Conservation (phyloP, 768 basidiomycete species). For the Clathrus columnatus region DNA sequence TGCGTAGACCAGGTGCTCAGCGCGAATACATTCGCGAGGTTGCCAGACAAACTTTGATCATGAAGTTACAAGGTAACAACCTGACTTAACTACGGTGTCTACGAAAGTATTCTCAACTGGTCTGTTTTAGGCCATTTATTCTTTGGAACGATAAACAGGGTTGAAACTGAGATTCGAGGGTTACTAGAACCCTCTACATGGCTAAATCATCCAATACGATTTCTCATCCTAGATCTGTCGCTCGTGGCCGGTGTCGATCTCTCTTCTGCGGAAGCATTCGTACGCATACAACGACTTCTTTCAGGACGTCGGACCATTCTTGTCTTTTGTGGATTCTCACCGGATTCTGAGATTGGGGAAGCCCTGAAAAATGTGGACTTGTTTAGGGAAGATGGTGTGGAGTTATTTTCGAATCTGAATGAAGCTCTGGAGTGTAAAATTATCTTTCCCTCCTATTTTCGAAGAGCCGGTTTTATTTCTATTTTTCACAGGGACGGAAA, state of each 20-base stretch:
- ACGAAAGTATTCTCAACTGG: neutral
- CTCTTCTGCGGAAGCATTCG: conserved; percentile 91
- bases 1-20: conserved; percentile 81
- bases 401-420: conserved; percentile 72
- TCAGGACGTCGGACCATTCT: conserved; percentile 68
- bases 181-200: conserved; percentile 66
- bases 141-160: conserved; percentile 86
- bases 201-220: conserved; percentile 70
- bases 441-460: neutral
- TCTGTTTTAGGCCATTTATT: conserved; percentile 61
- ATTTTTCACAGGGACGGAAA: conserved; percentile 74
- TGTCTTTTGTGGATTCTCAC: conserved; percentile 77
- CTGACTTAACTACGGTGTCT: neutral
- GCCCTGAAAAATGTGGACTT: conserved; percentile 75
- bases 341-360: conserved; percentile 52
- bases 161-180: conserved; percentile 78
- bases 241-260: conserved; percentile 88
- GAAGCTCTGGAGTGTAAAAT: conserved; percentile 88
- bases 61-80: conserved; percentile 69
- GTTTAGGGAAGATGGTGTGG: conserved; percentile 68
- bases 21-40: conserved; percentile 87
- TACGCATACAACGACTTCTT: conserved; percentile 79
- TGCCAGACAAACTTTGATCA: conserved; percentile 81
- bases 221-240: conserved; percentile 81
- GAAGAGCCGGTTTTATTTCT: neutral